Evolutionary conservation across 495 filamentous ascomycete species (phyloP), one percentile per base, ranked within the genome.

Genomic region (Penicillium coffeae): DNA sequence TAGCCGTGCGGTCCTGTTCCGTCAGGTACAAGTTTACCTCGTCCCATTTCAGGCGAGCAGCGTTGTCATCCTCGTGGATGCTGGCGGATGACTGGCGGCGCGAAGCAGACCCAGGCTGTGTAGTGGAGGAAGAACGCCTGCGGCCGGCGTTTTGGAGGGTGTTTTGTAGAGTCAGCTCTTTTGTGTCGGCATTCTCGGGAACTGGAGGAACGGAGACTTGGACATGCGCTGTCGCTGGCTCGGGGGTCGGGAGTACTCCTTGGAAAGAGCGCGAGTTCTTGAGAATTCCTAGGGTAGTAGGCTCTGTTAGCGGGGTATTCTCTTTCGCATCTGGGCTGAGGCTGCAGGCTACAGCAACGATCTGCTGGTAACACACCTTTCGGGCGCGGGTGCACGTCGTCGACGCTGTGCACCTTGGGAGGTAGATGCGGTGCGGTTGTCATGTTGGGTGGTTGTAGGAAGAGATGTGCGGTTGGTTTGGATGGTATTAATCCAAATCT

Each of bases 1-100:
- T 97, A 22, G 86, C 81, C 30, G 83, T 89, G 64, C 88, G 90
- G 68, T 97, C 88, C 66, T 96, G 93, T 71, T 97, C 93, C 3
- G 90, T 89, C 10, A 97, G 77, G 66, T 96, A 97, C 16, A 98
- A 75, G 55, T 97, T 97, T 16, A 89, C 93, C 66, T 98, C 93
- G 59, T 98, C 93, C 93, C 93, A 98, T 64, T 96, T 94, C 47
- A 98, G 75, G 10, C 91, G 85, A 62, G 85, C 82, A 33, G 33
- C 32, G 20, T 77, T 77, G 43, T 77, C 76, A 19, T 86, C 83
- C 15, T 79, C 74, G 4, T 66, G 63, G 16, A 45, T 62, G 22
- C 66, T 75, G 18, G 62, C 62, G 25, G 71, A 55, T 0, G 86
- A 90, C 48, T 85, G 85, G 15, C 90, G 82, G 38, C 92, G 86